phyloP scores from a whole-genome alignment of 2,329 filamentous ascomycete genomes.

The Pseudocercospora musae region DNA sequence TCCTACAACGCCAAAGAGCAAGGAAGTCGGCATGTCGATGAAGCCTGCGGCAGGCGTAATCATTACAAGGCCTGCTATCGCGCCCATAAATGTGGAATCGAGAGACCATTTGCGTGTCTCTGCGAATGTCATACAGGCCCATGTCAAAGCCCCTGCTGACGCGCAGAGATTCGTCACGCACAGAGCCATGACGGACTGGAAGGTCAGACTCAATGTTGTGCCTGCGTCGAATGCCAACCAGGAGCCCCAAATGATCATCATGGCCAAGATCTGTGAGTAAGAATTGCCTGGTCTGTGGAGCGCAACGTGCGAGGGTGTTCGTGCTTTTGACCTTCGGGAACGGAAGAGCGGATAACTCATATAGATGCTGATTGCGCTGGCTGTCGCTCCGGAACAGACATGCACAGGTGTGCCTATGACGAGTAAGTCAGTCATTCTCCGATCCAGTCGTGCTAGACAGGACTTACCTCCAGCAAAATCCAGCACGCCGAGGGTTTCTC shows the following conservation, averaged over 20 bases:
- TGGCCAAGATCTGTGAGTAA: slow-evolving; percentile 47
- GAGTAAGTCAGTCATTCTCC: not conserved
- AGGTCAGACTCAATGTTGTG: slow-evolving; percentile 48
- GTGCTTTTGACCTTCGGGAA: slow-evolving; percentile 42
- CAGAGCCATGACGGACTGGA: slow-evolving; percentile 51
- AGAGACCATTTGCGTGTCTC: slow-evolving; percentile 47
- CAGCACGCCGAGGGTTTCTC: slow-evolving; percentile 42
- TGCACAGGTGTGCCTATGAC: slow-evolving; percentile 40
- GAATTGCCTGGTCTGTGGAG: slow-evolving; percentile 50
- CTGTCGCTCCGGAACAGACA: slow-evolving; percentile 46
- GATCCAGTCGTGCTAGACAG: not conserved
- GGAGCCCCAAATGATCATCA: slow-evolving; percentile 52
- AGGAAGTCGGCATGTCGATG: slow-evolving; percentile 49
- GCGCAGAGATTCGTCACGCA: slow-evolving; percentile 52
- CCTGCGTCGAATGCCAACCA: slow-evolving; percentile 54
- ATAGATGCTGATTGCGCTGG: slow-evolving; percentile 46
- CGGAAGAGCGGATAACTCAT: slow-evolving; percentile 50
- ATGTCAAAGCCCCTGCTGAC: slow-evolving; percentile 47
- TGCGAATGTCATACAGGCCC: slow-evolving; percentile 46
- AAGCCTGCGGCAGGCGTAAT: slow-evolving; percentile 51
- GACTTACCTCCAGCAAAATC: slow-evolving; percentile 45
- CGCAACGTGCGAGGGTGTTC: slow-evolving; percentile 48
- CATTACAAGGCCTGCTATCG: slow-evolving; percentile 50
- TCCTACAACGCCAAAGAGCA: slow-evolving; percentile 49
- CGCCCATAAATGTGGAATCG: slow-evolving; percentile 52